phyloP scores from a whole-genome alignment of 1,139 yeast species.

The Saccharomyces pastorianus region DNA sequence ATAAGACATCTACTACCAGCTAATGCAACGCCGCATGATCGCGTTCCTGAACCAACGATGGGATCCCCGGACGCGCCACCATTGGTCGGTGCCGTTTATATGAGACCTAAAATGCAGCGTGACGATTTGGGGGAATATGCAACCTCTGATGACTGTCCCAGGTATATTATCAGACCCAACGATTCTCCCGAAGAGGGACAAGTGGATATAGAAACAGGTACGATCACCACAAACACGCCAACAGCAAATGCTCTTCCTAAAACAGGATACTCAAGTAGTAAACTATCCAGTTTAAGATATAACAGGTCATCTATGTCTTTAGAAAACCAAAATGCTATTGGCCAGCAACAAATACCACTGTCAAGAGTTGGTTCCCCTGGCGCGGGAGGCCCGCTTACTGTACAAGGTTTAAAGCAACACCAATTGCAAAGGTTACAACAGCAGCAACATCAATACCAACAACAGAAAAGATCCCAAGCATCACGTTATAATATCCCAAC shows the following conservation, averaged over 20 bases:
- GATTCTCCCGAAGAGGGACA: slow-evolving; percentile 32
- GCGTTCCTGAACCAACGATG: slow-evolving; percentile 70
- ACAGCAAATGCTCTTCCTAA: slow-evolving; percentile 19
- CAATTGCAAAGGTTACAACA: slow-evolving; percentile 6
- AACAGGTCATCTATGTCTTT: not conserved
- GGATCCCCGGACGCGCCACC: slow-evolving; percentile 89
- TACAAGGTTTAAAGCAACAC: slow-evolving; percentile 7
- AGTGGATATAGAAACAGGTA: slow-evolving; percentile 29
- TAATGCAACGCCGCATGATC: slow-evolving; percentile 62
- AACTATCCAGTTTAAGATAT: slow-evolving; percentile 5
- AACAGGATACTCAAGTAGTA: slow-evolving; percentile 13
- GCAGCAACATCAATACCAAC: slow-evolving; percentile 20
- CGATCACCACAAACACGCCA: slow-evolving; percentile 20
- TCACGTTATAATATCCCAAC: slow-evolving; percentile 19
- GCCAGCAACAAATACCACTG: not conserved
- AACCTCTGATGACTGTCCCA: slow-evolving; percentile 51
- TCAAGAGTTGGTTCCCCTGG: not conserved
- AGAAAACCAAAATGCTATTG: not conserved
- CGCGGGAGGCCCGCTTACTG: slow-evolving; percentile 6
- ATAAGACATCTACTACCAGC: slow-evolving; percentile 66
- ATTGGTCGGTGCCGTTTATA: slow-evolving; percentile 78
- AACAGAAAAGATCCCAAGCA: slow-evolving; percentile 13
- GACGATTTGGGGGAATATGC: slow-evolving; percentile 76
- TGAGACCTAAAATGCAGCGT: slow-evolving; percentile 62
- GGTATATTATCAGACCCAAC: slow-evolving; percentile 44